Percentiles rank a stretch among this genome's conserved stretches.
Conservation (phyloP, 2,329 filamentous ascomycete genomes). For the Trichophyton equinum region DNA sequence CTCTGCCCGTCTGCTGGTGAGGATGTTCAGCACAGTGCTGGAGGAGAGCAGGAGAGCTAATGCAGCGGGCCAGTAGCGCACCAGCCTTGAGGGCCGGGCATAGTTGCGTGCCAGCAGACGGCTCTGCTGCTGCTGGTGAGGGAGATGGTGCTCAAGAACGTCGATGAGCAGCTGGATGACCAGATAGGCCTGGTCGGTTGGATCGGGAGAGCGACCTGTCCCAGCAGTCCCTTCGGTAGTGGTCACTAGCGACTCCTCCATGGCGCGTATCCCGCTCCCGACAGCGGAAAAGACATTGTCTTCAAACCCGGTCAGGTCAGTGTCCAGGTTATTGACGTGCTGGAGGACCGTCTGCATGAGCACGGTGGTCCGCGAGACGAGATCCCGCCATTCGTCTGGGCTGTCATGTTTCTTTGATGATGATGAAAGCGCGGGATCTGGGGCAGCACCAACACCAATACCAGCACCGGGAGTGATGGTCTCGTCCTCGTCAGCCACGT, state of each 20-base stretch:
- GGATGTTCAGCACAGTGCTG: slow-evolving; percentile 68
- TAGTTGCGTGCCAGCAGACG: slow-evolving; percentile 47
- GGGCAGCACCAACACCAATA: not conserved
- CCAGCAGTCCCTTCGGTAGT: slow-evolving; percentile 26
- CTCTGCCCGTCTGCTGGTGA: slow-evolving; percentile 61
- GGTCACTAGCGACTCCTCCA: slow-evolving; percentile 31
- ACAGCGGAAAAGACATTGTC: slow-evolving; percentile 45
- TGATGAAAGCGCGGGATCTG: not conserved
- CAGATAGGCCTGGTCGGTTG: slow-evolving; percentile 15
- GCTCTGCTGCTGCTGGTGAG: slow-evolving; percentile 50
- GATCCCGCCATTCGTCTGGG: slow-evolving; percentile 52
- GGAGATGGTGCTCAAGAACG: slow-evolving; percentile 57
- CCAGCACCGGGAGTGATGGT: slow-evolving; percentile 17
- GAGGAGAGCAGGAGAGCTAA: slow-evolving; percentile 63
- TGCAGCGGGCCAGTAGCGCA: slow-evolving; percentile 82
- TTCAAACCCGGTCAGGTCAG: slow-evolving; percentile 43
- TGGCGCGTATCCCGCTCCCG: slow-evolving; percentile 48
- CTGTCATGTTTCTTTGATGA: slow-evolving; percentile 25
- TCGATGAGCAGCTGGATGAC: slow-evolving; percentile 30
- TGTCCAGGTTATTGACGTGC: slow-evolving; percentile 53
- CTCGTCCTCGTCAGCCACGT: slow-evolving; percentile 45
- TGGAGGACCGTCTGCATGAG: slow-evolving; percentile 76
- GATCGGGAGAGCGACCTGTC: slow-evolving; percentile 14
- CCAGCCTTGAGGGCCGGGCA: slow-evolving; percentile 60
- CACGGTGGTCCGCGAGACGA: slow-evolving; percentile 66